These are phyloP conservation scores for Fistulinella prunicolor DNA, from an alignment of 768 basidiomycete species.

Conservation along the genomic window DNA sequence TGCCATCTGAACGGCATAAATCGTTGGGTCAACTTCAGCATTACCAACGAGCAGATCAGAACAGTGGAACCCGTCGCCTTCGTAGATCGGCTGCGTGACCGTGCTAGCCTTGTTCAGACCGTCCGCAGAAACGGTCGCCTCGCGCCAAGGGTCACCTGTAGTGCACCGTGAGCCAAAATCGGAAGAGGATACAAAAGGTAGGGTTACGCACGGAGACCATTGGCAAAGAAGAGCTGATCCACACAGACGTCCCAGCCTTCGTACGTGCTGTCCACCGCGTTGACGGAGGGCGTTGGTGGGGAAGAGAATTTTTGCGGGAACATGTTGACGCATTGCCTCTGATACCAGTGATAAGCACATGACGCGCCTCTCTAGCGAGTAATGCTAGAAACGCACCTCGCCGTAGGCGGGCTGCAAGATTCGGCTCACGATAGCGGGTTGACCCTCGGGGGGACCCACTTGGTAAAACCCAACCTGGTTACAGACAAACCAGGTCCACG, in stretches of 20 bases:
- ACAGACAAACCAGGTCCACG: conserved; percentile 75
- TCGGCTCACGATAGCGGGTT: conserved; percentile 35
- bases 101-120: conserved; percentile 46
- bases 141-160: conserved; percentile 71
- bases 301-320: conserved; percentile 57
- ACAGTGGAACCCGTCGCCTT: conserved; percentile 65
- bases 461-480: conserved; percentile 61
- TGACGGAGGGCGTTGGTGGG: conserved; percentile 43
- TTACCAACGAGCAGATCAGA: conserved; percentile 50
- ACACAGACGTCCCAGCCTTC: conserved; percentile 60
- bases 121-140: conserved; percentile 63
- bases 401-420: conserved; percentile 30
- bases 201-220: conserved; percentile 52
- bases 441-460: conserved; percentile 36
- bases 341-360: background rate
- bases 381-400: conserved; percentile 19
- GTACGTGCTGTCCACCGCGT: conserved; percentile 47
- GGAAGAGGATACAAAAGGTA: background rate
- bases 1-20: conserved; percentile 51
- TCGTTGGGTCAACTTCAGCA: conserved; percentile 47
- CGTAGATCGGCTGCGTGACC: conserved; percentile 50
- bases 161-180: background rate
- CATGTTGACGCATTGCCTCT: conserved; percentile 71
- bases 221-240: conserved; percentile 65
- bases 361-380: background rate